Percentiles rank a stretch among this genome's conserved stretches.
Conservation (phyloP, 768 basidiomycete genomes). For the Rhodosporidiobolus odoratus region DNA sequence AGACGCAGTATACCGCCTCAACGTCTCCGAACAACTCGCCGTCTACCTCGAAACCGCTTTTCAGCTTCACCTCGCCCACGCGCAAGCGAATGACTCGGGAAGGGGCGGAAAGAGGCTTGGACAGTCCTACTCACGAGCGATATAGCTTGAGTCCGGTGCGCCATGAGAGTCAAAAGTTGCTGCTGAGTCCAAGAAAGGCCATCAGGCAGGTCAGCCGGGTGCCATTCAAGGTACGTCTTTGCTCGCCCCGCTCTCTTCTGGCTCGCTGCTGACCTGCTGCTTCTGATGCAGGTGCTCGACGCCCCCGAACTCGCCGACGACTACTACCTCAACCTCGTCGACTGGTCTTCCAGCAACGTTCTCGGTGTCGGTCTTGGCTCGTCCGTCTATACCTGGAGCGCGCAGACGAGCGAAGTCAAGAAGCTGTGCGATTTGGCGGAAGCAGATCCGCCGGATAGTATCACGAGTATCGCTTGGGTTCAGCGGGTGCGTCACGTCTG, state of each 20-base stretch:
- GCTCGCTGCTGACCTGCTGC: not conserved
- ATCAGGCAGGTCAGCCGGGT: slow-evolving; percentile 84
- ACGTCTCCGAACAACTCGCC: slow-evolving; percentile 45
- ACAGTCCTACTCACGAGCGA: slow-evolving; percentile 77
- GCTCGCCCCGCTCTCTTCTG: too few relatives aligned
- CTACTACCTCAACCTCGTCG: slow-evolving; percentile 95
- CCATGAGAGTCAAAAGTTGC: slow-evolving; percentile 69
- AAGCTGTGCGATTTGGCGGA: slow-evolving; percentile 75
- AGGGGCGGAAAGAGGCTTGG: slow-evolving; percentile 51
- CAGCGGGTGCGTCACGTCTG: slow-evolving; percentile 56
- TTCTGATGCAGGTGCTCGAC: slow-evolving; percentile 54
- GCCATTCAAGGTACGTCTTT: slow-evolving; percentile 71
- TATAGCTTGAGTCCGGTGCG: slow-evolving; percentile 89
- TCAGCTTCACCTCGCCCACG: slow-evolving; percentile 39
- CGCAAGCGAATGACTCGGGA: slow-evolving; percentile 27
- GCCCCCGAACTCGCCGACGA: slow-evolving; percentile 96
- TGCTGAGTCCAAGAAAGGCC: slow-evolving; percentile 75
- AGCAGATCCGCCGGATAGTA: slow-evolving; percentile 54
- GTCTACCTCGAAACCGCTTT: slow-evolving; percentile 36
- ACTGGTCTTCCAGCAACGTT: slow-evolving; percentile 93
- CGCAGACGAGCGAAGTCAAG: slow-evolving; percentile 83
- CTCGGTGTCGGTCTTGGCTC: slow-evolving; percentile 85
- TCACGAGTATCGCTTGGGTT: slow-evolving; percentile 90
- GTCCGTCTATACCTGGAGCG: slow-evolving; percentile 96
- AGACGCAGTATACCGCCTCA: slow-evolving; percentile 36